phyloP scores from a whole-genome alignment of 2,329 filamentous ascomycete species.

The Ophiostoma novo-ulmi region DNA sequence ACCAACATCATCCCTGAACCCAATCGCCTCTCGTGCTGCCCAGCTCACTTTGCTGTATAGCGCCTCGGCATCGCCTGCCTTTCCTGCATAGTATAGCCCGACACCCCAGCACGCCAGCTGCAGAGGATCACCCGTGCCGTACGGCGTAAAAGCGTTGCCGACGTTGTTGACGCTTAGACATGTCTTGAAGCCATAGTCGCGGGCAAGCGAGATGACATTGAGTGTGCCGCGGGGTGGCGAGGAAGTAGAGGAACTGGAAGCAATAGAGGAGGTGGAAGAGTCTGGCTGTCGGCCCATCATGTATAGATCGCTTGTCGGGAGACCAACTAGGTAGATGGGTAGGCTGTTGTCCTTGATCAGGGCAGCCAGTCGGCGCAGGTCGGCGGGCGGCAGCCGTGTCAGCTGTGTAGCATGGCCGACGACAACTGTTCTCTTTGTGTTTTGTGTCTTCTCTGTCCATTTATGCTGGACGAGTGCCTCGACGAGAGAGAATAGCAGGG shows the following conservation, averaged over 20 bases:
- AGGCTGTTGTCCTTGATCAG: slow-evolving; percentile 45
- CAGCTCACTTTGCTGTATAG: slow-evolving; percentile 45
- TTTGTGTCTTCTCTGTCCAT: slow-evolving; percentile 40
- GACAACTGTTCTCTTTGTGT: slow-evolving; percentile 45
- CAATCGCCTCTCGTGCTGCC: slow-evolving; percentile 36
- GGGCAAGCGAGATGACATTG: slow-evolving; percentile 56
- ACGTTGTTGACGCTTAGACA: slow-evolving; percentile 67
- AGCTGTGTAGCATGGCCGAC: slow-evolving; percentile 66
- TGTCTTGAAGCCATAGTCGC: slow-evolving; percentile 51
- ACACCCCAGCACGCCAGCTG: slow-evolving; percentile 58
- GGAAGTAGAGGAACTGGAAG: neutral
- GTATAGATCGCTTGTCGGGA: slow-evolving; percentile 66
- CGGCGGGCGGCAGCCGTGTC: slow-evolving; percentile 47
- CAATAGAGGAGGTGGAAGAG: neutral
- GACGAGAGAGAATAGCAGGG: slow-evolving; percentile 53
- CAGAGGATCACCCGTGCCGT: slow-evolving; percentile 62
- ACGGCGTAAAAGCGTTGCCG: slow-evolving; percentile 69
- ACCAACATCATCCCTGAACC: slow-evolving; percentile 26
- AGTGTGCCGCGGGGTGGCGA: slow-evolving; percentile 53
- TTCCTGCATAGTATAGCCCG: slow-evolving; percentile 63
- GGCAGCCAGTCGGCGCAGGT: slow-evolving; percentile 47
- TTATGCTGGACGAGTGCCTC: slow-evolving; percentile 42
- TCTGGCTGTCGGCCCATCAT: slow-evolving; percentile 54
- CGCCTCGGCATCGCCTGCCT: slow-evolving; percentile 51
- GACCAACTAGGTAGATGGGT: slow-evolving; percentile 61